Base-by-base conservation (phyloP, 2,329 filamentous ascomycete species). In the Aspergillus oerlinghausenensis region DNA sequence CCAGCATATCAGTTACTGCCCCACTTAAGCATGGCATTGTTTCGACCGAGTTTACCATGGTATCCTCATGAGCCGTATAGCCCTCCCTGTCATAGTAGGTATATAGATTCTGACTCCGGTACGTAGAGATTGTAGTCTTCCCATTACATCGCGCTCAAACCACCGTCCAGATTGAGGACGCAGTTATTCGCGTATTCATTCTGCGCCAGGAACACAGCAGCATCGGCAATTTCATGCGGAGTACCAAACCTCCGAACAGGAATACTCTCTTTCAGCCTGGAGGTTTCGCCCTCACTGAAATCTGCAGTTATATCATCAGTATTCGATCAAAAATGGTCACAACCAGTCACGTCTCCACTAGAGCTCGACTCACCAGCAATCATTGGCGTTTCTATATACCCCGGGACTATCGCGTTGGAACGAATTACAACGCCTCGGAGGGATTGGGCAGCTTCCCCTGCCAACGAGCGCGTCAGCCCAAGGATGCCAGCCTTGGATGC, bases 131-230 rank as follows among this genome's bases (percentile, higher is more conserved):
- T 38, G 32, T 2, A 3, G 8, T 10, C 28, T 17, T 42, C 4
- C 21, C 32, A 56, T 80, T 70, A 89, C 52, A 76, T 65, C 51
- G 88, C 89, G 71, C 88, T 92, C 63, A 95, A 72, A 1, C 92
- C 92, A 17, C 92, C 92, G 73, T 96, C 92, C 28, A 96, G 79
- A 71, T 92, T 94, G 52, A 96, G 79, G 51, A 92, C 81, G 71
- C 90, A 94, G 63, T 95, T 95, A 71, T 93, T 93, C 55, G 90
- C 89, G 74, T 93, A 96, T 60, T 83, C 77, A 72, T 94, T 96
- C 49, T 81, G 81, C 29, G 84, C 88, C 17, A 96, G 80, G 71
- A 95, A 96, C 28, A 88, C 69, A 49, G 88, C 89, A 54, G 91
- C 90, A 67, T 92, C 86, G n/a, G 91, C 90, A 32, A 95, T 84